phyloP scores from a whole-genome alignment of 2,329 filamentous ascomycete species.

The Arachnomyces sp. region DNA sequence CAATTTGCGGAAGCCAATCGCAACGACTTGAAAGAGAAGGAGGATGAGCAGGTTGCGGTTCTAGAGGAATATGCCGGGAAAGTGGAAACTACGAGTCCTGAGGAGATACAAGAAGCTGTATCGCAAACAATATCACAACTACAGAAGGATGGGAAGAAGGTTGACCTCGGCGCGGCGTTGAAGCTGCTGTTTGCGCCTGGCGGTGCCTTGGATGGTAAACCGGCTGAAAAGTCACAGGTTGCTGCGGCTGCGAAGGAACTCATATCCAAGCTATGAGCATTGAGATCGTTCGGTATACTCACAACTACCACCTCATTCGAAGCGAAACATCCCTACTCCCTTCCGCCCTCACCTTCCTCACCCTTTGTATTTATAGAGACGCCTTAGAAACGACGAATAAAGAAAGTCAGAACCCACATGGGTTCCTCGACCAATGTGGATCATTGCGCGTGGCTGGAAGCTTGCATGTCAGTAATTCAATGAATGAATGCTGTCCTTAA shows the following conservation, averaged over 20 bases:
- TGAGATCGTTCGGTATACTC: too few species aligned
- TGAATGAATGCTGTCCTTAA: too few species aligned
- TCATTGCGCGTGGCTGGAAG: too few species aligned
- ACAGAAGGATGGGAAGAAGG: constrained; percentile 27
- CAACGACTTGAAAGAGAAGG: constrained; percentile 37
- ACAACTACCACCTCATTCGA: too few species aligned
- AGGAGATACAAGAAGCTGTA: constrained; percentile 34
- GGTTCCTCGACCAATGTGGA: too few species aligned
- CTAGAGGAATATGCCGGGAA: constrained; percentile 38
- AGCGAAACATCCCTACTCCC: too few species aligned
- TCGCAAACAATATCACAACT: constrained; percentile 27
- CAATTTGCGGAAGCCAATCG: constrained; percentile 35
- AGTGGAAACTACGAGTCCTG: constrained; percentile 32
- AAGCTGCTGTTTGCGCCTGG: constrained; percentile 34
- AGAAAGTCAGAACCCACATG: too few species aligned
- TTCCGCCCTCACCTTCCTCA: too few species aligned
- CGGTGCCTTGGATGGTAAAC: constrained; percentile 37
- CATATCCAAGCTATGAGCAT: constrained; percentile 9
- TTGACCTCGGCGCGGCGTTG: constrained; percentile 31
- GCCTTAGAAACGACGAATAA: too few species aligned
- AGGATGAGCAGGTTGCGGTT: constrained; percentile 35
- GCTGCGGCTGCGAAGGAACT: constrained; percentile 32
- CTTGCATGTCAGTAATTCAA: too few species aligned
- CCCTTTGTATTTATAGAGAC: too few species aligned
- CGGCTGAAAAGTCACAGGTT: constrained; percentile 34